Evolutionary conservation across 768 basidiomycete species (phyloP), one percentile per base, ranked within the genome.

Genomic region (Tylopilus sp.): DNA sequence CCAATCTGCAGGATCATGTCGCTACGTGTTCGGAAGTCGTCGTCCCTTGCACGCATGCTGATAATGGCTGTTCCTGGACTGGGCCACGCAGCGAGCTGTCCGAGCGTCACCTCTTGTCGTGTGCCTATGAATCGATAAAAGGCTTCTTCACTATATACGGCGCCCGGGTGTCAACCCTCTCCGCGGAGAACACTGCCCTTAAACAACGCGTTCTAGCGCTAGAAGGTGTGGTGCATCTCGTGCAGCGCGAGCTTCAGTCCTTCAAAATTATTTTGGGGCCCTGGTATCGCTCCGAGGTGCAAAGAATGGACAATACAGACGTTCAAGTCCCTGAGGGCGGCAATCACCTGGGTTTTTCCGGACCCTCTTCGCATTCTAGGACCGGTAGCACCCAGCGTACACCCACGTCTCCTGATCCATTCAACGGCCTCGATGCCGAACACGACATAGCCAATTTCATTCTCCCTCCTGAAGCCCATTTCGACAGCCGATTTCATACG

Each of bases 131-230:
- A 60, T 71, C 73, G 4, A 73, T 87, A 57, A 81, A 80, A 59
- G 81, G 78, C 28, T 84, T 85, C 65, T 76, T 86, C 48, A 53
- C 73, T 3, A 52, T 78, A 30, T 72, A 78, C 55, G 67, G 65
- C 36, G 52, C 69, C 38, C 72, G 71, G 44, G 62, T 75, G 12
- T 69, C 73, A 3, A 56, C 70, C 11, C 70, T 90, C 4, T 71
- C 73, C 35, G 75, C 81, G 49, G 87, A 92, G 62, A 92, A 92
- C 60, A 69, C 76, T 17, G 51, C 81, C 9, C 75, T 93, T 17
- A 79, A 80, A 23, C 75, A 78, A 54, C 76, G 78, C 28, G 70
- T 88, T 9, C 78, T 80, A 12, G 73, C 75, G 0, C 68, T 89
- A 20, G 88, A 91, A 61, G 75, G 75, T 15, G 67, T 75, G 2